Conservation (phyloP, 78 protist genomes). For the Diacronema lutheri region DNA sequence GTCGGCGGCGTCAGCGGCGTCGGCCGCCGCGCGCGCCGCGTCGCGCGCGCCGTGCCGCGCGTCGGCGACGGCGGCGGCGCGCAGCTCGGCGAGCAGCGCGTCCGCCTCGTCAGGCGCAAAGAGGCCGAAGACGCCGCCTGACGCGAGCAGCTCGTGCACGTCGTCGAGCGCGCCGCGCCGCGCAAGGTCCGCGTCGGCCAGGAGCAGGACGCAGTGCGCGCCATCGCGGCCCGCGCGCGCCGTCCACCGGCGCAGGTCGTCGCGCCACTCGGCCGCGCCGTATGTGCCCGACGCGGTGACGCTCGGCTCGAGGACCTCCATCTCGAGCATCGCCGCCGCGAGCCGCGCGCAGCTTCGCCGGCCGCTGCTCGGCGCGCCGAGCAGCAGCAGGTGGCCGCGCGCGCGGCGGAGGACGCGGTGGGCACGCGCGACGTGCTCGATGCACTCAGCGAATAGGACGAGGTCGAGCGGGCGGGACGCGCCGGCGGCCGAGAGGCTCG, state of each 20-base stretch:
- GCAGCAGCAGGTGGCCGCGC: slow-evolving; percentile 58
- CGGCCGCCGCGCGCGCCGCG: neutral
- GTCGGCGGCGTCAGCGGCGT: no score
- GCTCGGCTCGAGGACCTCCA: slow-evolving; percentile 39
- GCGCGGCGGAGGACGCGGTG: slow-evolving; percentile 56
- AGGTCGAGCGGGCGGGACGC: slow-evolving; percentile 38
- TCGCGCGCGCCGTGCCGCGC: slow-evolving; percentile 41
- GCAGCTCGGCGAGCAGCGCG: slow-evolving; percentile 37
- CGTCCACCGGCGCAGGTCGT: slow-evolving; percentile 59
- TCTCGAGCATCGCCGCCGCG: slow-evolving; percentile 47
- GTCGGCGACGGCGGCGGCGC: slow-evolving; percentile 12
- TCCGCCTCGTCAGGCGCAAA: slow-evolving; percentile 60
- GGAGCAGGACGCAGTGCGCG: slow-evolving; percentile 41
- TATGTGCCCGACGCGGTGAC: neutral
- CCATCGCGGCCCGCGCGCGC: slow-evolving; percentile 29
- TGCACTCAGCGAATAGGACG: slow-evolving; percentile 66
- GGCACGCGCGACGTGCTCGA: slow-evolving; percentile 65
- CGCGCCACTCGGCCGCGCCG: slow-evolving; percentile 39
- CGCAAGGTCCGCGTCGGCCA: slow-evolving; percentile 43
- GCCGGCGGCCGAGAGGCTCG: neutral
- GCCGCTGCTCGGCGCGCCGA: slow-evolving; percentile 74
- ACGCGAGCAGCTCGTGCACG: neutral
- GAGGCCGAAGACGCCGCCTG: slow-evolving; percentile 71
- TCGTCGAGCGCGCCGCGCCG: neutral
- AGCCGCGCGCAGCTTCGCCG: slow-evolving; percentile 44